A percentile compares a stretch with the other conserved stretches of the same genome.
Evolutionary conservation across 208 protist species (phyloP).

Genomic region (Leptomonas seymouri): DNA sequence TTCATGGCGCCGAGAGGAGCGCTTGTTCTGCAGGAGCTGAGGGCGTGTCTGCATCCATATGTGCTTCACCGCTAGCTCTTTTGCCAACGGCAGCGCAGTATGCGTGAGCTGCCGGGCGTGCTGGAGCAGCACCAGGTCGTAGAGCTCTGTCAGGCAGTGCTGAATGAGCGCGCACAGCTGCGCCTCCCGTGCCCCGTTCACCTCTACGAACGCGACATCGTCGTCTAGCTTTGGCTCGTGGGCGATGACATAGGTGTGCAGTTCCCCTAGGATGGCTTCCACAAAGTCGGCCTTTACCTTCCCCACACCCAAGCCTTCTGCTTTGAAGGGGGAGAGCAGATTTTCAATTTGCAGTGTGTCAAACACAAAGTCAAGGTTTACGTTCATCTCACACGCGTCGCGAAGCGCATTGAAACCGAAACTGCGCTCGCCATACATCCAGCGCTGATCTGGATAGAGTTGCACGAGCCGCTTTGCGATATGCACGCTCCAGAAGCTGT

Average conservation of each 20-base stretch:
- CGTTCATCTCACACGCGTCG: conserved; percentile 84
- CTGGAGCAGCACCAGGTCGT: conserved; percentile 79
- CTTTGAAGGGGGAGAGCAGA: conserved; percentile 30
- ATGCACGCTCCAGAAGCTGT: conserved; percentile 73
- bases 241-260: conserved; percentile 60
- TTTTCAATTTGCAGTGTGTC: conserved; percentile 64
- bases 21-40: conserved; percentile 22
- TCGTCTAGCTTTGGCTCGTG: conserved; percentile 69
- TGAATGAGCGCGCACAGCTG: conserved; percentile 59
- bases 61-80: conserved; percentile 66
- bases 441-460: conserved; percentile 80
- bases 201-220: conserved; percentile 65
- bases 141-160: conserved; percentile 89
- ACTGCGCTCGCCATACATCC: conserved; percentile 67
- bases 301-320: conserved; percentile 36
- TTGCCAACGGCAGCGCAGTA: conserved; percentile 69
- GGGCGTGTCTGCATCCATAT: conserved; percentile 50
- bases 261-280: conserved; percentile 78
- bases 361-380: conserved; percentile 79
- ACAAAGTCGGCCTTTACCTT: conserved; percentile 88
- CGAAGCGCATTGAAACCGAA: conserved; percentile 68
- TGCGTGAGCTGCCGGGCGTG: conserved; percentile 52
- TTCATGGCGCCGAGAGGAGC: neutral
- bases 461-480: conserved; percentile 71
- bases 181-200: conserved; percentile 61